A percentile compares a stretch with the other conserved stretches of the same genome.
Evolutionary conservation across 441 rosid species (phyloP).

Genomic region (Populus hybrid): DNA sequence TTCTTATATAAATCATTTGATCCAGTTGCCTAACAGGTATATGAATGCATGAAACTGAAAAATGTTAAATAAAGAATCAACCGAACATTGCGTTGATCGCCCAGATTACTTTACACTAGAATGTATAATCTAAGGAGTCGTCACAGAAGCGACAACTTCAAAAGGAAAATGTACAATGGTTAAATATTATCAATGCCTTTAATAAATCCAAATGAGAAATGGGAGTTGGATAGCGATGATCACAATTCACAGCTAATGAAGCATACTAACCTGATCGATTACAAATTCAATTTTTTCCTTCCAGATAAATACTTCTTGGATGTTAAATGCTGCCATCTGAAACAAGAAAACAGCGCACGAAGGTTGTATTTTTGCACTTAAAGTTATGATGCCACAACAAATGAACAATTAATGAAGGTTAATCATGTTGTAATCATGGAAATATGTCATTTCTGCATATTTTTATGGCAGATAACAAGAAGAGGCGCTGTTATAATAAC

Average conservation of each 20-base stretch:
- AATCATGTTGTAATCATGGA: neutral
- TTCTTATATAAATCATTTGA: constrained; percentile 17
- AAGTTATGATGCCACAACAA: neutral
- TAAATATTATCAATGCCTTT: constrained; percentile 24
- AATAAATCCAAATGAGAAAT: constrained; percentile 2
- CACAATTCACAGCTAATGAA: neutral
- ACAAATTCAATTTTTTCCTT: constrained; percentile 90
- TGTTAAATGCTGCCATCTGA: constrained; percentile 99
- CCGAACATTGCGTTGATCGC: neutral
- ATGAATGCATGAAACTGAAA: neutral
- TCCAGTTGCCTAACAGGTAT: neutral
- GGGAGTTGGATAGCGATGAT: neutral
- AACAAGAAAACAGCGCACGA: constrained; percentile 28
- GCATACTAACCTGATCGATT: constrained; percentile 78
- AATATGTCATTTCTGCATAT: neutral
- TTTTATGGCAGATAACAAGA: neutral
- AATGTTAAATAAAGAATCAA: neutral
- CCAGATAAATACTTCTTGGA: constrained; percentile 94
- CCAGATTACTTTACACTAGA: neutral
- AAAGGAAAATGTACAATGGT: neutral
- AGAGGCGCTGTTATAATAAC: neutral
- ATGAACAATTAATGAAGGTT: neutral
- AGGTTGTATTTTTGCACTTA: constrained; percentile 20
- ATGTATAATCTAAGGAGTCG: neutral
- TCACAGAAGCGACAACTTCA: neutral